Evolutionary conservation across 495 filamentous ascomycete genomes (phyloP).

Genomic region (Hypomontagnella monticulosa): DNA sequence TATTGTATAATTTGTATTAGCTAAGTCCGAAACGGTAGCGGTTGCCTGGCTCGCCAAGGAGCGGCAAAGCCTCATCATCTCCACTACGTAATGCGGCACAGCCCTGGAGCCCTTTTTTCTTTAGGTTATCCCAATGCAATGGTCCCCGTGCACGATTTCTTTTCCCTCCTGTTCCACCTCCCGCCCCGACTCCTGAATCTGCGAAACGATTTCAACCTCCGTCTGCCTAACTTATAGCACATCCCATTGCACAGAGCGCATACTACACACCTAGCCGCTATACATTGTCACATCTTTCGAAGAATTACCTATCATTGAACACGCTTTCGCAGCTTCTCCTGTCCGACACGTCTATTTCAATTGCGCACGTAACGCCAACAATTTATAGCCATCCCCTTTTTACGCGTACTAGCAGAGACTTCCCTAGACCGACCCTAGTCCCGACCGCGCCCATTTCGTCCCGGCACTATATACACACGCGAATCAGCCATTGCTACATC

Average conservation of each 20-base stretch:
- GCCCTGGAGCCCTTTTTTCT: conserved; percentile 19
- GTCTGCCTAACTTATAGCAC: background rate
- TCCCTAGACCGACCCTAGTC: conserved; percentile 1
- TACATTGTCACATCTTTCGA: no score
- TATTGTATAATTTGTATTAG: background rate
- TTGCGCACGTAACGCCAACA: background rate
- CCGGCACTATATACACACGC: conserved; percentile 1
- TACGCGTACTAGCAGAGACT: conserved; percentile 23
- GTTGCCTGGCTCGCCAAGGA: conserved; percentile 21
- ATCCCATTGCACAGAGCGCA: no score
- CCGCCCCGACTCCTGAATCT: conserved; percentile 12
- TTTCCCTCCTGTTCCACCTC: conserved; percentile 14
- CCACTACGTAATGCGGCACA: conserved; percentile 28
- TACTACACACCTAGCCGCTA: no score
- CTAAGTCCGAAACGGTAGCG: conserved; percentile 20
- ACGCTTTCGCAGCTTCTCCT: background rate
- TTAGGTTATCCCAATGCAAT: conserved; percentile 17
- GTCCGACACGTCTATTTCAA: background rate
- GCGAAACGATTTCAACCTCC: background rate
- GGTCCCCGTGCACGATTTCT: conserved; percentile 14
- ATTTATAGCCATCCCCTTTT: conserved; percentile 2
- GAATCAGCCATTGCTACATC: background rate
- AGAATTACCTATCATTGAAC: no score
- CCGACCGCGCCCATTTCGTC: conserved; percentile 14
- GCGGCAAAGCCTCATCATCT: conserved; percentile 30